Percentiles rank a stretch among this genome's conserved stretches.
Conservation (phyloP, 2,329 filamentous ascomycete genomes). For the Podosphaera xanthii region DNA sequence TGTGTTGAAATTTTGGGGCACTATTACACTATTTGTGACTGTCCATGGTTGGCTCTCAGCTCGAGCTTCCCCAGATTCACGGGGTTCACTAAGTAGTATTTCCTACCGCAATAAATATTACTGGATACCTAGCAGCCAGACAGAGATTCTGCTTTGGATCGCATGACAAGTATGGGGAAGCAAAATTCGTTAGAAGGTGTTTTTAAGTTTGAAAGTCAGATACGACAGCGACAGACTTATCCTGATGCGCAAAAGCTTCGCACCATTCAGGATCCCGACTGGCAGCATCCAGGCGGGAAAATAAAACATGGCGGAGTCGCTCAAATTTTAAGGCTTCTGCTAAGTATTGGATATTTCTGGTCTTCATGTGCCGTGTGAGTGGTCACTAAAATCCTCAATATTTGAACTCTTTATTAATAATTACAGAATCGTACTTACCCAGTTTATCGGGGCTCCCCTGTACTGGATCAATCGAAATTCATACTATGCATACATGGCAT, state of each 20-base stretch:
- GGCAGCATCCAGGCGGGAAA: conserved; percentile 15
- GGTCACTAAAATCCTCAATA: neutral
- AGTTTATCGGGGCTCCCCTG: conserved; percentile 52
- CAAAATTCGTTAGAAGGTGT: neutral
- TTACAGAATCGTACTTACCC: conserved; percentile 40
- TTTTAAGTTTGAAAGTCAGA: conserved; percentile 8
- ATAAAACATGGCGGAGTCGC: conserved; percentile 13
- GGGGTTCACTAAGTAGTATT: neutral
- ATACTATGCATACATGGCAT: conserved; percentile 70
- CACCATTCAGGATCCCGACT: neutral
- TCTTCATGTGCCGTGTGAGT: conserved; percentile 14
- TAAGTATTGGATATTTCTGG: conserved; percentile 13
- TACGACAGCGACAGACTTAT: conserved; percentile 11
- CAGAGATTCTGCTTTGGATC: no score
- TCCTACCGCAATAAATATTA: neutral
- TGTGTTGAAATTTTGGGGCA: neutral
- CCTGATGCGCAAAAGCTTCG: neutral
- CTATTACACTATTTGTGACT: neutral
- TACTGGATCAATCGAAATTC: conserved; percentile 55
- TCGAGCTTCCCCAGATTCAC: neutral
- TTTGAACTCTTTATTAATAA: conserved; percentile 6
- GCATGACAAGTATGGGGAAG: no score
- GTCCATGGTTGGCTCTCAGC: neutral
- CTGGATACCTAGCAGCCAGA: neutral
- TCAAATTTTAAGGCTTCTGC: conserved; percentile 13